Evolutionary conservation across 371 early-diverging fungal genomes (phyloP).

Genomic region (Nematocida sp.): DNA sequence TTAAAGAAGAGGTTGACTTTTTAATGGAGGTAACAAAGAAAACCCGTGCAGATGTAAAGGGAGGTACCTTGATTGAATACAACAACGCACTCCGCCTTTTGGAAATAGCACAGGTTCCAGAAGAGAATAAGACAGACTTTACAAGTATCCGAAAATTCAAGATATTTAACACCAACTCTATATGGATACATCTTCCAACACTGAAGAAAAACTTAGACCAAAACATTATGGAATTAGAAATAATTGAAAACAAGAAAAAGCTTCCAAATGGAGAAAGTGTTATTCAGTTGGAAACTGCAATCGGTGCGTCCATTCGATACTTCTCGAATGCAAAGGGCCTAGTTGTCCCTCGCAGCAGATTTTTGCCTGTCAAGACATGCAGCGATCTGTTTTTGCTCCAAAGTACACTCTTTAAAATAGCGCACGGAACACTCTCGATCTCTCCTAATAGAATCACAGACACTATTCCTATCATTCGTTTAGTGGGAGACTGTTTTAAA

Average conservation of each 20-base stretch:
- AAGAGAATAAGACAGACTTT: constrained; percentile 86
- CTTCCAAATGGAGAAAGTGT: constrained; percentile 79
- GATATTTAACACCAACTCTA: constrained; percentile 99
- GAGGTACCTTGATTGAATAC: constrained; percentile 96
- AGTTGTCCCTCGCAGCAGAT: constrained; percentile 92
- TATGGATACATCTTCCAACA: constrained; percentile 90
- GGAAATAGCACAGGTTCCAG: constrained; percentile 98
- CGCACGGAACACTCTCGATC: constrained; percentile 83
- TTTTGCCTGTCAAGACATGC: constrained; percentile 96
- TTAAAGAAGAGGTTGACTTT: constrained; percentile 82
- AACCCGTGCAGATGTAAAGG: constrained; percentile 98
- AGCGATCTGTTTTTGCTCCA: constrained; percentile 94
- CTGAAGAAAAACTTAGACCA: constrained; percentile 84
- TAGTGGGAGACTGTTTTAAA: constrained; percentile 89
- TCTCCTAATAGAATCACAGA: constrained; percentile 80
- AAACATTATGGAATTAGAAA: constrained; percentile 80
- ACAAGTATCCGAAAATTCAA: constrained; percentile 97
- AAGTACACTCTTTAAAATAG: constrained; percentile 83
- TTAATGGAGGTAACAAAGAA: constrained; percentile 99
- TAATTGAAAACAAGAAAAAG: constrained; percentile 89
- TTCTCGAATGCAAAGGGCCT: constrained; percentile 90
- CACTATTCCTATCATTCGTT: constrained; percentile 86
- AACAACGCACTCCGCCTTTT: constrained; percentile 85
- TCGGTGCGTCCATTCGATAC: constrained; percentile 96
- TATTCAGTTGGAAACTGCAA: constrained; percentile 97